Evolutionary conservation across 768 basidiomycete species (phyloP), one percentile per base, ranked within the genome.

Genomic region (Cantharellus cinnabarinus): DNA sequence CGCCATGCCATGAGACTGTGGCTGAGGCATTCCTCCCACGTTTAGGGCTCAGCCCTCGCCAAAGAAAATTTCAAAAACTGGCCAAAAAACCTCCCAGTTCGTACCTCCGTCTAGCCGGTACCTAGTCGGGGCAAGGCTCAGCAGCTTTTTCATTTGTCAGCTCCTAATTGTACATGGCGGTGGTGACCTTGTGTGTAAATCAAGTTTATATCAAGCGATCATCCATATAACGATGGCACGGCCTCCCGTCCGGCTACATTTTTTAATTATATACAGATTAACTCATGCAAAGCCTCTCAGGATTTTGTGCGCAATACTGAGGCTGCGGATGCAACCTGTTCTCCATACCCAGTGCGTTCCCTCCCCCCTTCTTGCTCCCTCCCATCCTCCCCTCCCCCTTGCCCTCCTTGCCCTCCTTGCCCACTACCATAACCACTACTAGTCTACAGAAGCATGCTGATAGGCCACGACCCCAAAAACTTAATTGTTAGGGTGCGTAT

Each of bases 281-380:
- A 80, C 0, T 80, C 77, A 2, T 66, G 59, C 63, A 73, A 74
- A 61, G 77, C 82, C 3, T 74, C 79, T 0, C 67, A 80, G 62
- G 66, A 68, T 14, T 81, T 86, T 65, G 68, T 74, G 62, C 73
- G 77, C 48, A 74, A 76, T 38, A 68, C 85, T 58, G 42, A 68
- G 3, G 77, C 76, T 0, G 65, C 70, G 3, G 72, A 78, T 64
- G 85, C 86, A 73, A 75, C 70, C 57, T 68, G 80, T 38, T 69
- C 69, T 5, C 60, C 68, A 3, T 76, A 71, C 52, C 62, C 62
- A 50, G 76, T 77, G 61, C 51, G 70, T 29, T 60, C 52, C 56
- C 10, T 48, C 44, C 44, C 20, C 20, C 20, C 20, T 29, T 29
- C 20, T 1, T 29, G 20, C 20, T 29, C 20, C 20, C 20, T 29